Evolutionary conservation across 345 rosid species (phyloP).

Genomic region (Dovyalis caffra): DNA sequence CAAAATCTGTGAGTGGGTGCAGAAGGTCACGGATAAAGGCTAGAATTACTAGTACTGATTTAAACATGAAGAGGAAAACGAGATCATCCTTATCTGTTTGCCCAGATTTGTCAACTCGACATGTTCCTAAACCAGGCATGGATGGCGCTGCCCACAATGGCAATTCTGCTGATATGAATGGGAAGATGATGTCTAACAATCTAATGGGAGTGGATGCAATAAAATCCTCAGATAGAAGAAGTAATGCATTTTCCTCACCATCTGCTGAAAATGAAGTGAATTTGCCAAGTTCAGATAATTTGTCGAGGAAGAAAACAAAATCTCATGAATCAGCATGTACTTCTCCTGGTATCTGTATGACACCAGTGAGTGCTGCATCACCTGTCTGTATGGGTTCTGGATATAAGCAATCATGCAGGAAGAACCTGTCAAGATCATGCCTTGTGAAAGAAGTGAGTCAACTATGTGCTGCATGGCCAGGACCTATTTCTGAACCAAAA

Average conservation of each 20-base stretch:
- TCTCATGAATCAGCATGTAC: constrained; percentile 23
- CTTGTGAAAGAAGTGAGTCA: constrained; percentile 50
- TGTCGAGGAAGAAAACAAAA: constrained; percentile 28
- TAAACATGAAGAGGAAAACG: constrained; percentile 32
- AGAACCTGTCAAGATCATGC: constrained; percentile 39
- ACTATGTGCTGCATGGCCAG: constrained; percentile 36
- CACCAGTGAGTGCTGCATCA: constrained; percentile 50
- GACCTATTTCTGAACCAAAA: constrained; percentile 44
- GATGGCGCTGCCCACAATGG: not conserved
- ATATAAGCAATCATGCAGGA: constrained; percentile 62
- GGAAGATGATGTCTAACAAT: constrained; percentile 8
- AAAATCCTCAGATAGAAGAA: constrained; percentile 10
- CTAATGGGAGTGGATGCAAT: constrained; percentile 7
- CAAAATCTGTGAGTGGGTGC: constrained; percentile 13
- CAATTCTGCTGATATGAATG: constrained; percentile 15
- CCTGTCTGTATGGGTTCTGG: constrained; percentile 85
- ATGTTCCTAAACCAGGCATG: constrained; percentile 7
- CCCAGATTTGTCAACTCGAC: not conserved
- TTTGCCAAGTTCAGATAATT: constrained; percentile 18
- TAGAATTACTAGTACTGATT: constrained; percentile 23
- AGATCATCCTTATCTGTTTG: constrained; percentile 20
- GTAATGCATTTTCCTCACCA: constrained; percentile 17
- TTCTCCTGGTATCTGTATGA: constrained; percentile 37
- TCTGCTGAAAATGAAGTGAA: constrained; percentile 21
- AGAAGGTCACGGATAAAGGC: constrained; percentile 28